phyloP scores from a whole-genome alignment of 208 protist genomes.

The Leishmania braziliensis region DNA sequence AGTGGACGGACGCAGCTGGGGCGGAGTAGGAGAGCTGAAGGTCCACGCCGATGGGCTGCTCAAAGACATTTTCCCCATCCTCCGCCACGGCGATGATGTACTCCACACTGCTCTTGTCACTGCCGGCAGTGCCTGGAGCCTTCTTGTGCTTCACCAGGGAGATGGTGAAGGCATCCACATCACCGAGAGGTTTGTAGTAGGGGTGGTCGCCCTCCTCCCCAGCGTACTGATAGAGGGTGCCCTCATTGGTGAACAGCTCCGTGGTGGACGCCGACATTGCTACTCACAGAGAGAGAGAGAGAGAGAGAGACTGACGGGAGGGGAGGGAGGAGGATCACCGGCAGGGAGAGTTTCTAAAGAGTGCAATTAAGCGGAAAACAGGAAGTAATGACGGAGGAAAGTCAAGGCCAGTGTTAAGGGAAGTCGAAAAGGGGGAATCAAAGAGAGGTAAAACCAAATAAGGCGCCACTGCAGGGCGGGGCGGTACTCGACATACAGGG shows the following conservation, averaged over 20 bases:
- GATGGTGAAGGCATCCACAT: conserved; percentile 23
- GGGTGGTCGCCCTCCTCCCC: conserved; percentile 19
- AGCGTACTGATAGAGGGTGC: conserved; percentile 47
- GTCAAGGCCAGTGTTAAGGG: too few relatives aligned
- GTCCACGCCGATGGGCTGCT: conserved; percentile 45
- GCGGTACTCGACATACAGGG: not conserved
- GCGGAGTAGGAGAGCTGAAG: conserved; percentile 44
- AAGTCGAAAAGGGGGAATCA: not conserved
- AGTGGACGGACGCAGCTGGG: conserved; percentile 51
- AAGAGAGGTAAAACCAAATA: not conserved
- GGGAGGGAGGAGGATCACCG: not conserved
- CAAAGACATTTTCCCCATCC: conserved; percentile 36
- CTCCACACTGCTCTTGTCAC: not conserved
- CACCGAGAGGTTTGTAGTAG: conserved; percentile 40
- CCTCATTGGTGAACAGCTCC: conserved; percentile 33
- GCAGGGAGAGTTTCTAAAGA: not conserved
- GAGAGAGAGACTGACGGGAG: not conserved
- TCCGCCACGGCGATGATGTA: conserved; percentile 42
- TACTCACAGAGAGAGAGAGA: not conserved
- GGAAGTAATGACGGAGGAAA: not conserved
- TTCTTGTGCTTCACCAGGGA: conserved; percentile 25
- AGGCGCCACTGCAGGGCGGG: not conserved
- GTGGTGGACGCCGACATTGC: conserved; percentile 8
- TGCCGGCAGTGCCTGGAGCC: not conserved
- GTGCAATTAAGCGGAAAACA: not conserved